Evolutionary conservation across 2,329 filamentous ascomycete genomes (phyloP), one percentile per base, ranked within the genome.

Genomic region (Beauveria caledonica): DNA sequence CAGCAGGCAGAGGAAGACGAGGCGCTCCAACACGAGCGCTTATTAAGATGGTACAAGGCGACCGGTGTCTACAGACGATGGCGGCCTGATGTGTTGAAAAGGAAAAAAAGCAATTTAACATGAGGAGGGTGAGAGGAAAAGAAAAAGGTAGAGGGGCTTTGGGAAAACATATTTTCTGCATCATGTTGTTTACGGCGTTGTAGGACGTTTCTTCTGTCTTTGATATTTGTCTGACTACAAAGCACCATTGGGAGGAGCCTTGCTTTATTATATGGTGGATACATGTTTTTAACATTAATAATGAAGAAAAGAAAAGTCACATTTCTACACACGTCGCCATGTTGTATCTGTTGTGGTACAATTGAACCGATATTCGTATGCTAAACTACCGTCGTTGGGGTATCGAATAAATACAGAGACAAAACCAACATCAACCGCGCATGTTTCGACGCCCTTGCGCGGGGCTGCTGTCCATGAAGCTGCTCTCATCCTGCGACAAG

Each of bases 401-500:
- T 29, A 53, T 10, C 10, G 2, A 17, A 13, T 19, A 45, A 19
- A 36, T 7, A 17, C 11, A 36, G 10, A 21, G 21, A 3, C 23
- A 21, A 0, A 29, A 23, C 13, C 15, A 7, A 57, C 62, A 27
- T 55, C 51, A 65, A 19, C 67, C 60, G 50, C 71, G 67, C 56
- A 70, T 66, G 29, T 68, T 66, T 13, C 78, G 74, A 60, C 74
- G 73, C 10, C 76, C 67, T 15, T 76, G 74, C n/a, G 64, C 67
- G 3, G 82, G 82, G 65, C 82, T 85, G 65, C 80, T 82, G 1
- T 77, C 77, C 63, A 81, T 73, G 59, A 81, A 75, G 64, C 81
- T 85, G 69, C 83, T 85, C 60, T 81, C 84, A 42, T 84, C 80
- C 42, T 77, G 74, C 8, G 81, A 83, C 56, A 85, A 71, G 10